Conservation (phyloP, 129 eudicot species). For the Artemisia argyi region DNA sequence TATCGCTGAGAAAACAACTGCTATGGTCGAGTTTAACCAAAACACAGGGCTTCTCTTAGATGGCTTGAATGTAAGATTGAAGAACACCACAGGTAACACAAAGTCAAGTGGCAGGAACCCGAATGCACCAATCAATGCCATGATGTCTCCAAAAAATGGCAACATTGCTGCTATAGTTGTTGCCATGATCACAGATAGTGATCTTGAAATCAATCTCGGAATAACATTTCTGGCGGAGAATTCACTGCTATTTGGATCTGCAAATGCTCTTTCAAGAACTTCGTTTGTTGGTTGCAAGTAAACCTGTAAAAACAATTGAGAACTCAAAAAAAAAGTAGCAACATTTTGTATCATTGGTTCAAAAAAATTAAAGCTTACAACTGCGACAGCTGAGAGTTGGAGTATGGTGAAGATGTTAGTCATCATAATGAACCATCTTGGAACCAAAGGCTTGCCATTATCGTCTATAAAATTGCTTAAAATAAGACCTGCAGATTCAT, state of each 20-base stretch:
- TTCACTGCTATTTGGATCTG: slow-evolving; percentile 62
- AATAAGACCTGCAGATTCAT: slow-evolving; percentile 53
- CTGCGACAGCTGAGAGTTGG: slow-evolving; percentile 92
- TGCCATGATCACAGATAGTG: slow-evolving; percentile 60
- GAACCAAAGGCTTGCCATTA: slow-evolving; percentile 58
- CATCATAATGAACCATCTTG: slow-evolving; percentile 73
- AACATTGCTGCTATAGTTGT: slow-evolving; percentile 78
- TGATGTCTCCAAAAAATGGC: slow-evolving; percentile 92
- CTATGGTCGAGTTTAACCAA: slow-evolving; percentile 71
- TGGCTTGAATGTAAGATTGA: slow-evolving; percentile 78
- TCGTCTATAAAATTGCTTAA: slow-evolving; percentile 59
- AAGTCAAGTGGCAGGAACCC: slow-evolving; percentile 90
- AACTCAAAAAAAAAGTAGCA: not conserved
- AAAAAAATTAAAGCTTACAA: slow-evolving; percentile 41
- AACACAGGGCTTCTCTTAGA: slow-evolving; percentile 46
- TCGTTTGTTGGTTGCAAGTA: slow-evolving; percentile 96
- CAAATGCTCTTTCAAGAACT: slow-evolving; percentile 62
- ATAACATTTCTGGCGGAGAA: slow-evolving; percentile 66
- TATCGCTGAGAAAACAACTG: slow-evolving; percentile 50
- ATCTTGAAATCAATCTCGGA: slow-evolving; percentile 76
- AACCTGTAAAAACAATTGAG: slow-evolving; percentile 37
- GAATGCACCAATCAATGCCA: slow-evolving; percentile 73
- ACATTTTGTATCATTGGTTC: not conserved
- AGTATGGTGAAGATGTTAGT: slow-evolving; percentile 75
- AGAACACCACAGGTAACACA: slow-evolving; percentile 76